Evolutionary conservation across 345 rosid species (phyloP), one percentile per base, ranked within the genome.

Genomic region (Excoecaria agallocha): DNA sequence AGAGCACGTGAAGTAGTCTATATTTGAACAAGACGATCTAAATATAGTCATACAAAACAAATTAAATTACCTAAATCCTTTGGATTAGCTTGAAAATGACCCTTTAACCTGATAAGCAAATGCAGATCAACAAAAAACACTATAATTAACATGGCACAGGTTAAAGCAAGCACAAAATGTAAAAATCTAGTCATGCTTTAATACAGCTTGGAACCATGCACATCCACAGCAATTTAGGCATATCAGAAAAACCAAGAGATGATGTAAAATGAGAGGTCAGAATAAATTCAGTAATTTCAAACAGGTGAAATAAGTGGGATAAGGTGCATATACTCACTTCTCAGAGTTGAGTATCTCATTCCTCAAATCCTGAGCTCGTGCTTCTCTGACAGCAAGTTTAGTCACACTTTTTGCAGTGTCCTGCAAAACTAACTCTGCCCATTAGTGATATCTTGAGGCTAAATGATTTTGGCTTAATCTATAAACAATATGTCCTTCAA

Each of bases 401-500:
- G 99, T 94, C 73, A 93, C 97, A 66, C 98, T 94, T 85, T 90
- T 92, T 30, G 94, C 98, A 52, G 90, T 84, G 83, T 91, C 98
- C 98, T 92, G 86, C 76, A 83, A 75, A 50, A 77, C n/a, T 66
- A 38, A 74, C 62, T 60, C 62, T n/a, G 9, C 54, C 20, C 48
- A 25, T 75, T 22, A 69, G 22, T 60, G 11, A 59, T 41, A n/a
- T 50, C 19, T 49, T 57, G 30, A 22, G 59, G 55, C 15, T 51
- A 35, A 66, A 76, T 25, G n/a, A 62, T 6, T 12, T 68, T 45
- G 12, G 39, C 61, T n/a, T 69, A 69, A 15, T 59, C 12, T 1
- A 6, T 55, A 68, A 69, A 41, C 38, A 73, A 76, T 35, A 20
- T 65, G 69, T 12, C 45, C 37, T 52, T 4, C 38, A 61, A 56